phyloP scores from a whole-genome alignment of 352 stramenopile species.

The Phytophthora foliorum region DNA sequence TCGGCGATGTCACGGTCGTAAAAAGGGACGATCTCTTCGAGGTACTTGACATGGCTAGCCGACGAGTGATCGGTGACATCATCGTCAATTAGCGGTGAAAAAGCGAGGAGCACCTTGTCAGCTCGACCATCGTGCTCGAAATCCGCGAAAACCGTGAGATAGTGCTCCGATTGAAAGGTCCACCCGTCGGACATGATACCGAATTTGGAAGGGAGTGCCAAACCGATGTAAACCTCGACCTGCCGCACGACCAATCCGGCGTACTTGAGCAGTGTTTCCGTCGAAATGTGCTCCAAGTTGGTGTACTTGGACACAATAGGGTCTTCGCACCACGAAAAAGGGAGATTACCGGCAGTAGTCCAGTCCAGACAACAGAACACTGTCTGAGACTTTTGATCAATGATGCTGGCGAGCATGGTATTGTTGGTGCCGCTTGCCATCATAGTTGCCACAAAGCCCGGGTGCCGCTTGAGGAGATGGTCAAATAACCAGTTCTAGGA shows the following conservation, averaged over 20 bases:
- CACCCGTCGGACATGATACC: conserved; percentile 2
- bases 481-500: conserved; percentile 1
- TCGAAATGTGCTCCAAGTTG: background rate
- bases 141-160: conserved; percentile 1
- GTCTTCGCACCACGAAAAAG: conserved; percentile 7
- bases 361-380: background rate
- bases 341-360: background rate
- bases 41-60: conserved; percentile 5
- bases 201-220: background rate
- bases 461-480: conserved; percentile 4
- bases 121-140: conserved; percentile 7
- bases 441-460: conserved; percentile 1
- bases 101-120: conserved; percentile 12
- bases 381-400: conserved; percentile 2
- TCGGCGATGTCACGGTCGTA: background rate
- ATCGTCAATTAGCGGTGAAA: background rate
- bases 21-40: conserved; percentile 6
- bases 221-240: conserved; percentile 8
- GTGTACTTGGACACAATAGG: conserved; percentile 1
- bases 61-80: conserved; percentile 7
- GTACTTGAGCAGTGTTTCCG: conserved; percentile 8
- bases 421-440: conserved; percentile 1
- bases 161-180: conserved; percentile 5
- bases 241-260: background rate
- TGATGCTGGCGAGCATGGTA: background rate